phyloP scores from a whole-genome alignment of 352 stramenopile genomes.

The Phytophthora rubi region DNA sequence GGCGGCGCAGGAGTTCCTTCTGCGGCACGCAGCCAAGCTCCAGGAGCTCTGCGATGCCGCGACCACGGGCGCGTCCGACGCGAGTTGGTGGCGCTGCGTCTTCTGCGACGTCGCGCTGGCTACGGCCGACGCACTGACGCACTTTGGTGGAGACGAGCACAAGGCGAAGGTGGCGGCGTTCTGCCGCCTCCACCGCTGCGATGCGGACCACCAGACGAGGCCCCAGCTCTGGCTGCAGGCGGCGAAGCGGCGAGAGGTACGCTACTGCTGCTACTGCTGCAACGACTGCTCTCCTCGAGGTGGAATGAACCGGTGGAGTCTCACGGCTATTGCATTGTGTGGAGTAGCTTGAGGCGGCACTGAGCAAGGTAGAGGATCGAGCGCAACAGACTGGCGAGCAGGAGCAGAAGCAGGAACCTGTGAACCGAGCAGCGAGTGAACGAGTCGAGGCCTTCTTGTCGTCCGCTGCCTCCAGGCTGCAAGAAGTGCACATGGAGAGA shows the following conservation, averaged over 20 bases:
- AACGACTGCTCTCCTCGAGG: neutral
- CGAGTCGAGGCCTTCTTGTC: constrained; percentile 48
- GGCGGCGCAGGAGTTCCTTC: constrained; percentile 48
- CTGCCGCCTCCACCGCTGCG: constrained; percentile 62
- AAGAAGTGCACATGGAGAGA: constrained; percentile 28
- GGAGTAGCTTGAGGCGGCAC: constrained; percentile 19
- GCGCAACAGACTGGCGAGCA: constrained; percentile 5
- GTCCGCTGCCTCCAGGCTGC: constrained; percentile 44
- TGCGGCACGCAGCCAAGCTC: constrained; percentile 33
- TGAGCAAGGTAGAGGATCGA: constrained; percentile 2
- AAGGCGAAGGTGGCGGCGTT: constrained; percentile 51
- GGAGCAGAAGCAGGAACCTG: neutral
- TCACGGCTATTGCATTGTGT: constrained; percentile 16
- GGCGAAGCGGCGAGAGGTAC: constrained; percentile 35
- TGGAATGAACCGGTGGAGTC: neutral
- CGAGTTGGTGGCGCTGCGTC: constrained; percentile 38
- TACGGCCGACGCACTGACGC: constrained; percentile 38
- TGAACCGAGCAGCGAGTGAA: constrained; percentile 9
- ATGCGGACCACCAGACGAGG: constrained; percentile 46
- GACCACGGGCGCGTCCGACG: neutral
- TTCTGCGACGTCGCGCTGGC: constrained; percentile 45
- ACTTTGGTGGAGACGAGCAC: constrained; percentile 49
- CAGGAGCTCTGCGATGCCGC: constrained; percentile 33
- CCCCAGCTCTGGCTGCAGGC: constrained; percentile 47
- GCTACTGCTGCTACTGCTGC: neutral